A percentile compares a stretch with the other conserved stretches of the same genome.
These are phyloP conservation scores for Clarireedia hainanense DNA, from an alignment of 2,329 filamentous ascomycete species.

Conservation along the genomic window DNA sequence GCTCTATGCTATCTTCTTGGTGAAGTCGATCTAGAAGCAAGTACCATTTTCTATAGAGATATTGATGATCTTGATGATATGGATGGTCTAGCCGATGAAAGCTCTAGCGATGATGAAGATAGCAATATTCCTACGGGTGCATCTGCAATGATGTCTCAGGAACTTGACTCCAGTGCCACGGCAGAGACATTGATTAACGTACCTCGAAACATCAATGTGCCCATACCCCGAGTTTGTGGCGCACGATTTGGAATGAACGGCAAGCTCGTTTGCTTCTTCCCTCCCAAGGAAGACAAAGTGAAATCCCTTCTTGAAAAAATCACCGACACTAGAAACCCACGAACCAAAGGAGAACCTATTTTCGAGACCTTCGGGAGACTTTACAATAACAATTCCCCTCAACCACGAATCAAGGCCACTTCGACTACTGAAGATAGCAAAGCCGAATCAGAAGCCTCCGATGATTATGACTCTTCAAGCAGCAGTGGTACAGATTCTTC, in stretches of 20 bases:
- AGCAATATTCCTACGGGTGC: slow-evolving; percentile 30
- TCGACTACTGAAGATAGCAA: slow-evolving; percentile 31
- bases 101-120: slow-evolving; percentile 78
- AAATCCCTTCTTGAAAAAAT: slow-evolving; percentile 40
- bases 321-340: slow-evolving; percentile 39
- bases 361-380: slow-evolving; percentile 59
- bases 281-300: slow-evolving; percentile 52
- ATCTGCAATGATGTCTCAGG: slow-evolving; percentile 51
- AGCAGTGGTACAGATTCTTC: slow-evolving; percentile 30
- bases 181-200: slow-evolving; percentile 45
- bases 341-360: slow-evolving; percentile 41
- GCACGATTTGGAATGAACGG: slow-evolving; percentile 56
- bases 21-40: slow-evolving; percentile 52
- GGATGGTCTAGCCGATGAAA: slow-evolving; percentile 59
- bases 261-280: slow-evolving; percentile 59
- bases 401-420: slow-evolving; percentile 32
- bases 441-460: slow-evolving; percentile 31
- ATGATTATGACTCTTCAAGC: slow-evolving; percentile 25
- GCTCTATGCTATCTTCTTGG: slow-evolving; percentile 56
- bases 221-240: slow-evolving; percentile 50
- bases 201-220: slow-evolving; percentile 44
- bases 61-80: slow-evolving; percentile 51
- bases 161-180: slow-evolving; percentile 45
- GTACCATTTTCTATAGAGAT: slow-evolving; percentile 52
- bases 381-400: slow-evolving; percentile 40